Conservation (phyloP, 176 grass and related monocot species). For the Chrysopogon serrulatus region DNA sequence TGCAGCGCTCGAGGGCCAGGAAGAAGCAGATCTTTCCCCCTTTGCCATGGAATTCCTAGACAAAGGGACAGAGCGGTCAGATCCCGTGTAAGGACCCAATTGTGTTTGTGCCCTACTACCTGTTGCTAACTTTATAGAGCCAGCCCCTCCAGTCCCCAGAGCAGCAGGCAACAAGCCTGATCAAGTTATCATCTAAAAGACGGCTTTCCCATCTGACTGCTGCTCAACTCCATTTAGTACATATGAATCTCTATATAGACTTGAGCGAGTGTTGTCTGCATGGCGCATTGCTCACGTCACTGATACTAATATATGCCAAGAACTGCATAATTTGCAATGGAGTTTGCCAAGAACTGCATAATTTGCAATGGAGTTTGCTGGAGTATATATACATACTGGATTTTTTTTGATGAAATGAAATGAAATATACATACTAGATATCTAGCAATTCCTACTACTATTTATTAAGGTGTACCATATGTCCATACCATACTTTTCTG, state of each 20-base stretch:
- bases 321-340: background rate
- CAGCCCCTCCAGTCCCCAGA: conserved; percentile 21
- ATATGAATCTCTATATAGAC: background rate
- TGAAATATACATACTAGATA: no score
- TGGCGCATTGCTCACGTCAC: background rate
- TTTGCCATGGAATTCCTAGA: conserved; percentile 65
- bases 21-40: conserved; percentile 26
- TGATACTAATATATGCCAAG: background rate
- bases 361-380: background rate
- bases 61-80: conserved; percentile 66
- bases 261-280: background rate
- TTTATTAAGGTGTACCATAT: background rate
- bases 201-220: conserved; percentile 10
- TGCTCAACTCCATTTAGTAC: conserved; percentile 13
- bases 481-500: background rate
- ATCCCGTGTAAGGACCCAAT: conserved; percentile 20
- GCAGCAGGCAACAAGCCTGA: conserved; percentile 46
- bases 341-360: background rate
- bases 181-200: conserved; percentile 26
- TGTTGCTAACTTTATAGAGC: background rate
- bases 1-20: background rate
- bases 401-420: no score
- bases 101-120: conserved; percentile 6
- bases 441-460: background rate
- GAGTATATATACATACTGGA: background rate